These are phyloP conservation scores for Serendipita sp. DNA, from an alignment of 768 basidiomycete species.

Conservation along the genomic window DNA sequence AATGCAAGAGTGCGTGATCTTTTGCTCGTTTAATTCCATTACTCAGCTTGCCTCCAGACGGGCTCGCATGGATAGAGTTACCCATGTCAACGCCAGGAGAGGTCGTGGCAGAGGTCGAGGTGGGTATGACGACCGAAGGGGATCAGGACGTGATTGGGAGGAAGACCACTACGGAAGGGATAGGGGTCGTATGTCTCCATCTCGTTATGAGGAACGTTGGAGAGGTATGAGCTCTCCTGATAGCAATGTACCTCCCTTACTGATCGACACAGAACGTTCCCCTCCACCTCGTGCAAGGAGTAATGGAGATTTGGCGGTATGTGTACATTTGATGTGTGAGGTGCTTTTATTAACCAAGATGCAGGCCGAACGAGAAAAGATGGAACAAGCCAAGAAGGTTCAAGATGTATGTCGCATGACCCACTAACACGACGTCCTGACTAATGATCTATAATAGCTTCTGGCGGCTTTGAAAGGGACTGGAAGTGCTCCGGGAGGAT, in stretches of 20 bases:
- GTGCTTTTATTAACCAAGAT: background rate
- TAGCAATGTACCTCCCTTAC: background rate
- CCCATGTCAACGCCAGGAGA: slow-evolving; percentile 1
- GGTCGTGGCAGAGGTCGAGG: slow-evolving; percentile 14
- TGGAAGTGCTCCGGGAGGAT: slow-evolving; percentile 16
- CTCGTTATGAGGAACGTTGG: slow-evolving; percentile 15
- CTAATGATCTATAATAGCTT: slow-evolving; percentile 23
- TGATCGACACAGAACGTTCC: slow-evolving; percentile 9
- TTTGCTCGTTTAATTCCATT: slow-evolving; percentile 7
- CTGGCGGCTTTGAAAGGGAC: slow-evolving; percentile 70
- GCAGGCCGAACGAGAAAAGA: slow-evolving; percentile 46
- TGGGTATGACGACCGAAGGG: slow-evolving; percentile 20
- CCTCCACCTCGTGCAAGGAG: slow-evolving; percentile 1
- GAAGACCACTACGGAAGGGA: slow-evolving; percentile 25
- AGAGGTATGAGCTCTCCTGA: background rate
- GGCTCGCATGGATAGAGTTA: background rate
- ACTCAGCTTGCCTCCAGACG: slow-evolving; percentile 4
- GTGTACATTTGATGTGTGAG: background rate
- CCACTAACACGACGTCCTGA: background rate
- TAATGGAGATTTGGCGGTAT: slow-evolving; percentile 1
- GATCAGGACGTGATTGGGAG: slow-evolving; percentile 10
- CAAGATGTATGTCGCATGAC: slow-evolving; percentile 38
- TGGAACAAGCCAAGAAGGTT: slow-evolving; percentile 77
- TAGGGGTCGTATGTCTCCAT: slow-evolving; percentile 27
- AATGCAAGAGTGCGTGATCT: slow-evolving; percentile 5